Base-by-base conservation (phyloP, 768 basidiomycete genomes). In the Kwoniella bestiolae region DNA sequence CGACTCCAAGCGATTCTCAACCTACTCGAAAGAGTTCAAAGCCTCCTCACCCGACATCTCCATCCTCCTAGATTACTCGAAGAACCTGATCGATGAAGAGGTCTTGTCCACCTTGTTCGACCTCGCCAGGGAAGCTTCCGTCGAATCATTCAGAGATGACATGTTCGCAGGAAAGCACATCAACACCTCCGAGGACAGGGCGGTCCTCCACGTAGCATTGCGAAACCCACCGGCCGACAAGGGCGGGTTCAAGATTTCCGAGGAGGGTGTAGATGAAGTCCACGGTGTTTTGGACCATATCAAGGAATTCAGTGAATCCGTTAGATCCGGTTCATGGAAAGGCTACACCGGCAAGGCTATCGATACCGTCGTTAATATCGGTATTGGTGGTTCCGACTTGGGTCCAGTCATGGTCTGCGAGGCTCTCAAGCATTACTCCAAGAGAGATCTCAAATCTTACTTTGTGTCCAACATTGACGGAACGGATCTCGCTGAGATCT, bases 341-440 rank as follows among this genome's bases (percentile, higher is more conserved):
- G 96, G 96, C 16, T 98, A 96, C 84, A 96, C 94, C 1, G 95
- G 96, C 46, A 96, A 97, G 84, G 78, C 87, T 9, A 98, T 99
- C 85, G 87, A 88, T 76, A 89, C 92, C 52, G 89, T 99, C 82
- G 94, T 99, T 79, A 98, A 98, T 84, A 96, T 99, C 73, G 96
- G 96, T 66, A 99, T 99, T 79, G 96, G 96, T 60, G 96, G 96
- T 56, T 96, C 94, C 35, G 96, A 99, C 81, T 85, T 99, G 57
- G 95, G 95, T 18, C 96, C 95, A 16, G 94, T 97, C 74, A 99
- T 99, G 96, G 94, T 97, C 65, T 94, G 92, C 11, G 96, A 98
- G 84, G 95, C 94, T 3, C 88, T 98, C 82, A 96, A 94, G 83
- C 83, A 88, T 5, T 99, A 96, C 85, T 84, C 90, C 52, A 90